These are phyloP conservation scores for Luzula sylvatica DNA, from an alignment of 176 grass and related monocot genomes.

Conservation along the genomic window DNA sequence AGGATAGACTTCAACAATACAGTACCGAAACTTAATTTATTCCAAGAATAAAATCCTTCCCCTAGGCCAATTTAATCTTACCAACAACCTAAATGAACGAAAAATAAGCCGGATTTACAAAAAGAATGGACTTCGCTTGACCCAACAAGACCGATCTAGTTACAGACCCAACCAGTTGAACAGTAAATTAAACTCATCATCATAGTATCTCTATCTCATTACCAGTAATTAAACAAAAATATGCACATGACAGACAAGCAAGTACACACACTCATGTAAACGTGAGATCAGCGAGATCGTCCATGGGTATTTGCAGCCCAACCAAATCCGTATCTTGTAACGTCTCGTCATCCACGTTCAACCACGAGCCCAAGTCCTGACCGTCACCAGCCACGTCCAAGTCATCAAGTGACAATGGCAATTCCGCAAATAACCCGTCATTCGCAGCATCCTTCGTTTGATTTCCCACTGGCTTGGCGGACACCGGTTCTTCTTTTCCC, in stretches of 20 bases:
- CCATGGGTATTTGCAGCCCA: conserved; percentile 18
- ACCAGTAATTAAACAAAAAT: conserved; percentile 4
- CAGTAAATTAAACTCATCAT: background rate
- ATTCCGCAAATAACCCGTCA: conserved; percentile 10
- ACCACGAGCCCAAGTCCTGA: conserved; percentile 20
- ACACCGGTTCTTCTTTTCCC: background rate
- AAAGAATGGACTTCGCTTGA: conserved; percentile 18
- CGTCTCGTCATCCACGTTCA: conserved; percentile 17
- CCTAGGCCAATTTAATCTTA: conserved; percentile 14
- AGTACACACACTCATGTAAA: conserved; percentile 5
- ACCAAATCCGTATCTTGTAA: conserved; percentile 22
- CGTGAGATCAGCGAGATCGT: conserved; percentile 20
- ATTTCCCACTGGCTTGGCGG: background rate
- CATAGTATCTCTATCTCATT: no score
- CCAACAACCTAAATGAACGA: conserved; percentile 10
- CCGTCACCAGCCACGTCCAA: conserved; percentile 15
- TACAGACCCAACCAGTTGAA: conserved; percentile 19
- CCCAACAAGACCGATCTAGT: background rate
- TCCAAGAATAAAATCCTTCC: background rate
- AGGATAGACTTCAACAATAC: no score
- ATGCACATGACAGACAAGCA: conserved; percentile 14
- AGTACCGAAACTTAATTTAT: background rate
- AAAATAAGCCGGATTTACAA: conserved; percentile 17
- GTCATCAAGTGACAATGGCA: conserved; percentile 17
- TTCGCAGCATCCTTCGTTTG: background rate